Evolutionary conservation across 768 basidiomycete species (phyloP).

Genomic region (Dioszegia crocea): DNA sequence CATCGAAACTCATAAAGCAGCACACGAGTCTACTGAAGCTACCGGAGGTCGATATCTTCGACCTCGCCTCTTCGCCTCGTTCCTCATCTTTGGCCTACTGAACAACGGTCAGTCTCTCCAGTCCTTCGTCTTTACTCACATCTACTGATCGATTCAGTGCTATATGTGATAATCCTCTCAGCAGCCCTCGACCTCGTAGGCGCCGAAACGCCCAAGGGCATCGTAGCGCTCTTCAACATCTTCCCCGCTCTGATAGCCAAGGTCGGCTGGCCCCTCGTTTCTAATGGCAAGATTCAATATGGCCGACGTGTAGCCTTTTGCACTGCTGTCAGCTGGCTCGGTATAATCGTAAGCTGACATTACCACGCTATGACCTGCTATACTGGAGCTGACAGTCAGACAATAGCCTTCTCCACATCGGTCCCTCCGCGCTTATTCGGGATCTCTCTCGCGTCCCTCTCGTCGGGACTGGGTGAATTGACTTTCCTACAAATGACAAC

Average conservation of each 20-base stretch:
- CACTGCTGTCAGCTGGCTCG: constrained; percentile 66
- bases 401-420: constrained; percentile 68
- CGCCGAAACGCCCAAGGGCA: constrained; percentile 84
- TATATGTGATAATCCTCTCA: constrained; percentile 94
- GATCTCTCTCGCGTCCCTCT: constrained; percentile 77
- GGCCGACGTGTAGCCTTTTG: constrained; percentile 69
- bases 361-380: no score
- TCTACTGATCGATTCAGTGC: constrained; percentile 55
- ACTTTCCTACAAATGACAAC: constrained; percentile 87
- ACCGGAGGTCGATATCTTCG: constrained; percentile 14
- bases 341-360: constrained; percentile 75
- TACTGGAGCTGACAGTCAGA: no score
- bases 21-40: constrained; percentile 1
- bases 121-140: background rate
- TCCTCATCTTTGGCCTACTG: constrained; percentile 86
- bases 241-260: constrained; percentile 81
- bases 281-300: constrained; percentile 82
- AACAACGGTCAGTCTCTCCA: constrained; percentile 68
- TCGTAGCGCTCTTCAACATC: constrained; percentile 94
- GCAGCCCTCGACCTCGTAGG: constrained; percentile 93
- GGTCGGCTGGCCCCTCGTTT: constrained; percentile 84
- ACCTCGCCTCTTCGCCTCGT: constrained; percentile 53
- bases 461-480: constrained; percentile 87
- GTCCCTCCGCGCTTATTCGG: constrained; percentile 70
- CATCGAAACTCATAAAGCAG: background rate